phyloP scores from a whole-genome alignment of 1,284 basidiomycete genomes.

The Stereum hirsutum region DNA sequence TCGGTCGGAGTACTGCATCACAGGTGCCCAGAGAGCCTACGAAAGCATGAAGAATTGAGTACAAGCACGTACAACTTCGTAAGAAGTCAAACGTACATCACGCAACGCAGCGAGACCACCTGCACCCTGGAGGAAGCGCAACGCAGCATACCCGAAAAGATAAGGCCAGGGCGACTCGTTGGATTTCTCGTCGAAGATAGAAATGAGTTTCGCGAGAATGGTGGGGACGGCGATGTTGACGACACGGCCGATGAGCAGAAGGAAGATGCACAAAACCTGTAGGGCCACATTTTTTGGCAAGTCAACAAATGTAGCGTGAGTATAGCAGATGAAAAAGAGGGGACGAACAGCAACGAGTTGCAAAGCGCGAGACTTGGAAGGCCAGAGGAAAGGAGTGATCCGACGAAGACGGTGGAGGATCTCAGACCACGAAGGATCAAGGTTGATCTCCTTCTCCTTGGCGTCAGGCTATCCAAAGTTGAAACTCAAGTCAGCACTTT shows the following conservation, averaged over 20 bases:
- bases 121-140: slow-evolving; percentile 60
- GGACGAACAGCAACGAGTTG: slow-evolving; percentile 62
- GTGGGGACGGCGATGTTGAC: slow-evolving; percentile 71
- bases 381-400: slow-evolving; percentile 79
- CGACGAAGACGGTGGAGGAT: slow-evolving; percentile 47
- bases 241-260: slow-evolving; percentile 67
- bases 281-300: too few relatives aligned
- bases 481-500: background rate
- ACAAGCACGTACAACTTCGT: background rate
- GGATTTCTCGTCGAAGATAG: slow-evolving; percentile 41
- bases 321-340: slow-evolving; percentile 2
- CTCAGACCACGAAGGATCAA: slow-evolving; percentile 62
- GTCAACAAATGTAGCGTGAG: slow-evolving; percentile 9
- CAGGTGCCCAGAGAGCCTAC: slow-evolving; percentile 69
- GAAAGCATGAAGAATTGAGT: slow-evolving; percentile 7
- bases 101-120: slow-evolving; percentile 65
- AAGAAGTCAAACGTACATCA: slow-evolving; percentile 35
- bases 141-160: slow-evolving; percentile 49
- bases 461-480: slow-evolving; percentile 24
- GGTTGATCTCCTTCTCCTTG: slow-evolving; percentile 46
- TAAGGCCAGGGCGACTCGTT: slow-evolving; percentile 49
- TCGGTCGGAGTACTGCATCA: slow-evolving; percentile 80
- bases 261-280: slow-evolving; percentile 53
- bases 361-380: slow-evolving; percentile 50
- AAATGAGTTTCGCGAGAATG: slow-evolving; percentile 62